phyloP scores from a whole-genome alignment of 2,329 filamentous ascomycete species.

The Fusarium redolens region DNA sequence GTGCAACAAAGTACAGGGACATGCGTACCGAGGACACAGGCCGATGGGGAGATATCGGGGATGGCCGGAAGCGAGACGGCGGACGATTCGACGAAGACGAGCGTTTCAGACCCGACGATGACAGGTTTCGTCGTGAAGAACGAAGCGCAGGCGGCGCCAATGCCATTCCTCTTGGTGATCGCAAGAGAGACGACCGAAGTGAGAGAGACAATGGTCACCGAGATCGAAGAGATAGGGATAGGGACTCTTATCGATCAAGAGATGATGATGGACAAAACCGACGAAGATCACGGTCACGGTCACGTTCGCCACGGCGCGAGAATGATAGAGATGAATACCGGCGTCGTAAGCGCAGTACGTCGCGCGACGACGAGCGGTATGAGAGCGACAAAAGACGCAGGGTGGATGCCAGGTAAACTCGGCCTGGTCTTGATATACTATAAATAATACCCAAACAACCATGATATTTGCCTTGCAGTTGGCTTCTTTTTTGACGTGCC shows the following conservation, averaged over 20 bases:
- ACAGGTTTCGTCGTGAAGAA: constrained; percentile 57
- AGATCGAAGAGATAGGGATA: constrained; percentile 39
- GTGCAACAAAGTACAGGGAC: constrained; percentile 89
- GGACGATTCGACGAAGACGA: constrained; percentile 65
- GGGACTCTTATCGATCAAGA: constrained; percentile 39
- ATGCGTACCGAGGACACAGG: constrained; percentile 92
- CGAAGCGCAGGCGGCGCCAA: constrained; percentile 73
- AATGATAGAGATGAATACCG: constrained; percentile 58
- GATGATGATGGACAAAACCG: constrained; percentile 32
- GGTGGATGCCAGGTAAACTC: constrained; percentile 58
- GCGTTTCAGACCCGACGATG: constrained; percentile 73
- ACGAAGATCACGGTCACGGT: constrained; percentile 55
- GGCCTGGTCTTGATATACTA: constrained; percentile 28
- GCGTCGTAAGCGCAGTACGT: constrained; percentile 68
- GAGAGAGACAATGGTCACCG: constrained; percentile 33
- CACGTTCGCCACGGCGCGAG: constrained; percentile 63
- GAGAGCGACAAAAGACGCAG: constrained; percentile 70
- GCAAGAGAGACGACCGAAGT: constrained; percentile 48
- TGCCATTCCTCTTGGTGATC: constrained; percentile 71
- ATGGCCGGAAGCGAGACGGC: constrained; percentile 55
- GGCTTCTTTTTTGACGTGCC: constrained; percentile 26
- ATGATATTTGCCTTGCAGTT: constrained; percentile 8
- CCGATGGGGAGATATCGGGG: constrained; percentile 77
- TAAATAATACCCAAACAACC: constrained; percentile 43
- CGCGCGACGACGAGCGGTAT: constrained; percentile 64